Evolutionary conservation across 495 filamentous ascomycete species (phyloP), one percentile per base, ranked within the genome.

Genomic region (Trichoderma virens): DNA sequence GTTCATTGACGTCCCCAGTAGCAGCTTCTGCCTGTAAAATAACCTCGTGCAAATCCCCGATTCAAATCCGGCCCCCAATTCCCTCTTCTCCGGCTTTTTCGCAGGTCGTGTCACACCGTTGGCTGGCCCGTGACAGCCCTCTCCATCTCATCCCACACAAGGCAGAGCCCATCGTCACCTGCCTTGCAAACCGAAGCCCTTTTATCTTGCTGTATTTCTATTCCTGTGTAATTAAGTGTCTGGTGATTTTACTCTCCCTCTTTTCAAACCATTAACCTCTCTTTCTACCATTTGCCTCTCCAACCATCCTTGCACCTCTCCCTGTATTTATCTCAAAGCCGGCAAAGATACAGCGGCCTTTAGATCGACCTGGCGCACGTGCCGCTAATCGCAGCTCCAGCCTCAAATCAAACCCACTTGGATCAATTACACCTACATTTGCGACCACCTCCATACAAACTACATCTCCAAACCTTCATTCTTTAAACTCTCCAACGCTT

Each of bases 151-250:
- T 45, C 41, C 41, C 41, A 20, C n/a, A 16, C 41, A 16, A 45
- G 41, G 41, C 41, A 16, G 41, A 28, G 27, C 51, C n/a, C 51
- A 56, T 56, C 51, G 51, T 56, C 51, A 56, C 51, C 51, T 47
- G 43, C 43, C 43, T 45, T 47, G 20, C 43, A 47, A 23, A 23
- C 43, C 43, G 20, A 23, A 20, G 23, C 43, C 43, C 18, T 20
- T 47, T 47, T 5, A 39, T 39, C 18, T 41, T 41, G 18, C 43
- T 5, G 3, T 47, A n/a, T 6, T 47, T 47, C 20, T 20, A 20
- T 47, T 47, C 43, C 43, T 47, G 43, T 25, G 18, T 47, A 23
- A 20, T 18, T 43, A 2, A 16, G 5, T 1, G 1, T 47, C 20
- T 47, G 9, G 16, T 20, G 6, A 47, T 20, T 1, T 9, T n/a